Evolutionary conservation across 306 rosid species (phyloP).

Genomic region (Citrullus mucosospermus): DNA sequence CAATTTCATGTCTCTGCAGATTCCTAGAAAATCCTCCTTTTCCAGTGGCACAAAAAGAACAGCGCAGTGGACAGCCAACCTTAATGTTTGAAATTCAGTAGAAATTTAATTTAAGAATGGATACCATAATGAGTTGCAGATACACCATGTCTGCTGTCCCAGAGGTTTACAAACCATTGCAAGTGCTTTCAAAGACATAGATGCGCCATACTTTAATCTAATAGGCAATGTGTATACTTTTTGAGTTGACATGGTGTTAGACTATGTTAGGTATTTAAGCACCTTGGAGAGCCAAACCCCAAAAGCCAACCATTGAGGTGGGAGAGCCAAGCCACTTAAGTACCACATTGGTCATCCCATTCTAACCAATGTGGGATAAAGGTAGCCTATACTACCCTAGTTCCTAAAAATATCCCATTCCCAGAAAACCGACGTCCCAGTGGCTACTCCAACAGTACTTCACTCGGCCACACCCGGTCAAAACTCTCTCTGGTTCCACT

Average conservation of each 20-base stretch:
- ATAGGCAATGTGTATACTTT: neutral
- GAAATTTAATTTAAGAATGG: neutral
- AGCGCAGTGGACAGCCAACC: conserved; percentile 92
- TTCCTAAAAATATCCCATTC: too few species aligned
- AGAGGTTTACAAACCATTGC: neutral
- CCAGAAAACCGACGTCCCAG: too few species aligned
- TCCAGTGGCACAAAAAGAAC: conserved; percentile 98
- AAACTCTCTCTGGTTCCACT: too few species aligned
- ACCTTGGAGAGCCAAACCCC: too few species aligned
- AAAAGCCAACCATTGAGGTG: too few species aligned
- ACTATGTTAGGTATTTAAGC: neutral
- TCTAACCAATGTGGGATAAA: too few species aligned
- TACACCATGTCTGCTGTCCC: neutral
- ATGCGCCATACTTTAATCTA: neutral
- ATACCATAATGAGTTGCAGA: neutral
- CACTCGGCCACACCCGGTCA: too few species aligned
- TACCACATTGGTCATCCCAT: too few species aligned
- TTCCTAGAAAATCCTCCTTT: conserved; percentile 94
- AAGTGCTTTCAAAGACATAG: neutral
- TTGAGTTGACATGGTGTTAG: neutral
- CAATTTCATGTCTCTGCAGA: conserved; percentile 71
- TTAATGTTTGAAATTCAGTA: conserved; percentile 18
- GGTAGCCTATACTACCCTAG: too few species aligned
- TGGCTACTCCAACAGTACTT: too few species aligned
- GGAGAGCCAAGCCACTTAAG: too few species aligned